phyloP scores from a whole-genome alignment of 2,329 filamentous ascomycete species.

The Ceratocystis albifundus region DNA sequence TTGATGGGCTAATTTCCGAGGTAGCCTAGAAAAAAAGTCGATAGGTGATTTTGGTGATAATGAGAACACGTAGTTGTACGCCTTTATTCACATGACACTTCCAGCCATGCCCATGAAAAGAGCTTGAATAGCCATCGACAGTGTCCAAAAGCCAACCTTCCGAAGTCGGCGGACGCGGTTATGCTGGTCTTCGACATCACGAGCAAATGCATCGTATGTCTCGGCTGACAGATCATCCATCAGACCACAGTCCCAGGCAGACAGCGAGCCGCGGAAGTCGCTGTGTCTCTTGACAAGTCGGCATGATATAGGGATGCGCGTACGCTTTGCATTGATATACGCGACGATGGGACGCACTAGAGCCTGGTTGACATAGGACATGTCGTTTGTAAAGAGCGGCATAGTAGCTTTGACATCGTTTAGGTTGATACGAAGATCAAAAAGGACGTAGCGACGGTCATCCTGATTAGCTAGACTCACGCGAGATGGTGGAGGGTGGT shows the following conservation, averaged over 20 bases:
- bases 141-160: constrained; percentile 92
- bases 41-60: not conserved
- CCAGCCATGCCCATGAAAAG: constrained; percentile 92
- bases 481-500: constrained; percentile 13
- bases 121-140: constrained; percentile 83
- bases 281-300: constrained; percentile 78
- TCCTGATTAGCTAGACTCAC: constrained; percentile 33
- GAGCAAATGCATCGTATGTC: constrained; percentile 87
- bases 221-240: constrained; percentile 90
- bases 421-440: constrained; percentile 88
- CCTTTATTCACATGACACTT: constrained; percentile 44
- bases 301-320: constrained; percentile 91
- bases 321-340: constrained; percentile 91
- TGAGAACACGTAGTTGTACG: not conserved
- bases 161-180: constrained; percentile 76
- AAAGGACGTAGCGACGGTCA: constrained; percentile 70
- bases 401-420: constrained; percentile 91
- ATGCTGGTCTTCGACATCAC: constrained; percentile 80
- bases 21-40: no score
- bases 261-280: constrained; percentile 95
- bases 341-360: constrained; percentile 92
- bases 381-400: constrained; percentile 79
- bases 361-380: constrained; percentile 93
- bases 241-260: constrained; percentile 80
- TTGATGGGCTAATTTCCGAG: not conserved